Percentiles rank a stretch among this genome's conserved stretches.
These are phyloP conservation scores for Solanum gandarillasii DNA, from an alignment of 257 asterid genomes.

Conservation along the genomic window DNA sequence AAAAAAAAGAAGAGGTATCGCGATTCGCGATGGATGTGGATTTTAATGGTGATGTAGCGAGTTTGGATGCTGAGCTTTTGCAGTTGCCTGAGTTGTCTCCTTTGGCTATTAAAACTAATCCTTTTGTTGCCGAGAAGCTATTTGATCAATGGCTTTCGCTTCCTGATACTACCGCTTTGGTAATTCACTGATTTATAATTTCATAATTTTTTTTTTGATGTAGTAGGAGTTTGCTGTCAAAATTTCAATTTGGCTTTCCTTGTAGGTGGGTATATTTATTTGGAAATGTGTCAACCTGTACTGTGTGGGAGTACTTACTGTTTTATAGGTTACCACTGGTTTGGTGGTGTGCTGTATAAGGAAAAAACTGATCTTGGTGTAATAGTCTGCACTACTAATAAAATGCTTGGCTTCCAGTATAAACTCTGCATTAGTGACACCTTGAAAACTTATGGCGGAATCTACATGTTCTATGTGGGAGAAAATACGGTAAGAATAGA, in stretches of 20 bases:
- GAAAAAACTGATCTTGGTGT: not conserved
- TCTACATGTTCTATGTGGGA: not conserved
- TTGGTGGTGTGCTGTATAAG: not conserved
- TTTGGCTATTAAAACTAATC: constrained; percentile 67
- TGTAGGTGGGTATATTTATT: not conserved
- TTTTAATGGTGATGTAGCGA: constrained; percentile 69
- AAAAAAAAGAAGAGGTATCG: not conserved
- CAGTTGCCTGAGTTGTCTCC: constrained; percentile 91
- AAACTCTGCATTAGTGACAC: not conserved
- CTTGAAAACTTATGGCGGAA: not conserved
- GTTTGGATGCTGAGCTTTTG: constrained; percentile 73
- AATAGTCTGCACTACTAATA: not conserved
- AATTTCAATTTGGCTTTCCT: not conserved
- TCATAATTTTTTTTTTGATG: not conserved
- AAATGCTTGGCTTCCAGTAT: not conserved
- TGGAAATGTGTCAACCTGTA: not conserved
- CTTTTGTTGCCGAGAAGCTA: constrained; percentile 72
- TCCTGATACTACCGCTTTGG: constrained; percentile 68
- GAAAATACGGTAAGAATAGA: not conserved
- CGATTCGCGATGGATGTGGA: constrained; percentile 54
- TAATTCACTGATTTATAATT: constrained; percentile 12
- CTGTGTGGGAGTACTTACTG: not conserved
- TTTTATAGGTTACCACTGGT: not conserved
- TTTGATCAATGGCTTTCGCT: constrained; percentile 96
- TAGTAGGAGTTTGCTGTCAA: not conserved